Evolutionary conservation across 2,329 filamentous ascomycete genomes (phyloP).

Genomic region (Stagonosporopsis vannaccii): DNA sequence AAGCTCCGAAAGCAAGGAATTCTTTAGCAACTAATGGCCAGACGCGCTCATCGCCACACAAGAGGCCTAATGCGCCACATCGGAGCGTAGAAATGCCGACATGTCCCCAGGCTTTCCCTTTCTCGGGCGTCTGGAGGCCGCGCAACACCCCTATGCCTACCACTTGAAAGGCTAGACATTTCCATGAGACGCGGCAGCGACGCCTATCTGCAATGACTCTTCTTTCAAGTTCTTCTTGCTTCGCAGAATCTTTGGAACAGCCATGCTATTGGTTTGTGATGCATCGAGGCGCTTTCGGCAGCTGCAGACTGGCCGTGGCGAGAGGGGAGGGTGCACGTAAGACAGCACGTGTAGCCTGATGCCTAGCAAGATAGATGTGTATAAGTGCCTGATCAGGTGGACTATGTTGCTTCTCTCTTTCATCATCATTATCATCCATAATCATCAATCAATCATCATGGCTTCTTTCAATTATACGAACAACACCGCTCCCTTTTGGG

Average conservation of each 20-base stretch:
- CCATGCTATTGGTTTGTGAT: slow-evolving; percentile 31
- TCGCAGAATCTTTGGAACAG: slow-evolving; percentile 10
- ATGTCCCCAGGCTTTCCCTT: slow-evolving; percentile 15
- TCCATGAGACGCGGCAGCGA: slow-evolving; percentile 26
- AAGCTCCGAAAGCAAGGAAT: neutral
- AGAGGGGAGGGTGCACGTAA: slow-evolving; percentile 37
- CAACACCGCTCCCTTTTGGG: slow-evolving; percentile 64
- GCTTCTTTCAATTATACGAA: slow-evolving; percentile 60
- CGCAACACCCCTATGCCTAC: slow-evolving; percentile 38
- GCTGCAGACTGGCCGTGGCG: slow-evolving; percentile 31
- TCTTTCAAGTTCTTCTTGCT: slow-evolving; percentile 33
- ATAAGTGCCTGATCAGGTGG: slow-evolving; percentile 34
- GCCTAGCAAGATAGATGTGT: slow-evolving; percentile 34
- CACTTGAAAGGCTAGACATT: slow-evolving; percentile 19
- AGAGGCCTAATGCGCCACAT: slow-evolving; percentile 31
- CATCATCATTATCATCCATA: too few relatives aligned
- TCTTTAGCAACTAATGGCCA: neutral
- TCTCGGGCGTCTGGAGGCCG: slow-evolving; percentile 25
- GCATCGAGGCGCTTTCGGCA: slow-evolving; percentile 3
- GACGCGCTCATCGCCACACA: slow-evolving; percentile 18
- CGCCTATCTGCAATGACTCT: slow-evolving; percentile 28
- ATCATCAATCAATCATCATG: slow-evolving; percentile 55
- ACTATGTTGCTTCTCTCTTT: slow-evolving; percentile 12
- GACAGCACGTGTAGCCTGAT: slow-evolving; percentile 38
- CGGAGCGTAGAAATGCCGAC: slow-evolving; percentile 30